Percentiles rank a stretch among this genome's conserved stretches.
Evolutionary conservation across 139 green algal genomes (phyloP).

Genomic region (Tetraselmis striata): DNA sequence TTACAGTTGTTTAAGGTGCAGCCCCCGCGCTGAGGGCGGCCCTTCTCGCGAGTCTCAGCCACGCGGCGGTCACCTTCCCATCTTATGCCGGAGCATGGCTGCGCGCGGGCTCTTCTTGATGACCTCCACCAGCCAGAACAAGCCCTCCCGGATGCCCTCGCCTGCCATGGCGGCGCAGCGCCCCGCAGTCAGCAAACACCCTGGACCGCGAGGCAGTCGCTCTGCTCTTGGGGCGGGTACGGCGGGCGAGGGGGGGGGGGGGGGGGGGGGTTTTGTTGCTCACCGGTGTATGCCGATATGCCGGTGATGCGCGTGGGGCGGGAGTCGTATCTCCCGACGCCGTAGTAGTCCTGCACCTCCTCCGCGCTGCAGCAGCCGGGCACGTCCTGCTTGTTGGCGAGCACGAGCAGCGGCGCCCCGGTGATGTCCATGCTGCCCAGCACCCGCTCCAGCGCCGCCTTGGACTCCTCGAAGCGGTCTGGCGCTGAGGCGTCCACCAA

Average conservation of each 20-base stretch:
- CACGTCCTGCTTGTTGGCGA: slow-evolving; percentile 90
- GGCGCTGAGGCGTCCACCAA: slow-evolving; percentile 68
- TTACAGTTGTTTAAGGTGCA: too few species aligned
- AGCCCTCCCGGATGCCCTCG: slow-evolving; percentile 57
- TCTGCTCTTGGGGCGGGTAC: too few species aligned
- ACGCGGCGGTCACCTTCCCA: too few species aligned
- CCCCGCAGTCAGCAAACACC: slow-evolving; percentile 19
- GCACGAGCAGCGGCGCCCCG: slow-evolving; percentile 78
- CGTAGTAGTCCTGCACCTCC: slow-evolving; percentile 51
- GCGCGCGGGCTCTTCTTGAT: slow-evolving; percentile 48
- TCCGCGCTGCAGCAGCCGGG: slow-evolving; percentile 22
- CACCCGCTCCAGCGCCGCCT: slow-evolving; percentile 52
- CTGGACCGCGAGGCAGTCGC: neutral
- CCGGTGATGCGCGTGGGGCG: slow-evolving; percentile 9
- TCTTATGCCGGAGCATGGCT: neutral
- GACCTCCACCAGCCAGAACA: slow-evolving; percentile 80
- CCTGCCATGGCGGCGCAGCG: slow-evolving; percentile 67
- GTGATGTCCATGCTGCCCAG: slow-evolving; percentile 59
- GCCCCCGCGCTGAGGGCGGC: too few species aligned
- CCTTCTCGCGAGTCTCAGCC: too few species aligned
- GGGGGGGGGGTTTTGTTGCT: too few species aligned
- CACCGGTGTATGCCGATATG: neutral
- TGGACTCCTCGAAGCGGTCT: slow-evolving; percentile 54
- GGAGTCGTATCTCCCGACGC: slow-evolving; percentile 31
- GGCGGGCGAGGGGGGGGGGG: neutral